These are phyloP conservation scores for Tylopilus plumbeoviolaceoides DNA, from an alignment of 768 basidiomycete genomes.

Conservation along the genomic window DNA sequence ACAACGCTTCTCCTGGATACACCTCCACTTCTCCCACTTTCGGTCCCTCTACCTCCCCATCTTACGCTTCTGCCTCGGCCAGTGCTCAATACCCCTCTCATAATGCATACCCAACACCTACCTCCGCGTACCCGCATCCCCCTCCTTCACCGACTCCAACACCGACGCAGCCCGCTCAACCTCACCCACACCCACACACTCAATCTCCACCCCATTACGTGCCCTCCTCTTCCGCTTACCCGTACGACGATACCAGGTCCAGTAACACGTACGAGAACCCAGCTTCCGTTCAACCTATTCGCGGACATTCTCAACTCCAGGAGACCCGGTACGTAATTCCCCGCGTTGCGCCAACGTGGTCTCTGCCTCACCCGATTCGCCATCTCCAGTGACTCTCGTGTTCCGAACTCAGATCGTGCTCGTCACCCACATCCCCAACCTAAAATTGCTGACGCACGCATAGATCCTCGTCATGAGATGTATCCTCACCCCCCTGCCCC, in stretches of 20 bases:
- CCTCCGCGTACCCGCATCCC: slow-evolving; percentile 26
- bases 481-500: slow-evolving; percentile 16
- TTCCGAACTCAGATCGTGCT: slow-evolving; percentile 19
- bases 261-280: slow-evolving; percentile 18
- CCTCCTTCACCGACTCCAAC: slow-evolving; percentile 30
- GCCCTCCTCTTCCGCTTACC: slow-evolving; percentile 15
- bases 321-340: slow-evolving; percentile 21
- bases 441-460: slow-evolving; percentile 18
- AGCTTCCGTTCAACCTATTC: slow-evolving; percentile 8
- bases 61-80: slow-evolving; percentile 14
- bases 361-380: slow-evolving; percentile 12
- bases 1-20: slow-evolving; percentile 20
- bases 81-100: slow-evolving; percentile 15
- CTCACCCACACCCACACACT: slow-evolving; percentile 12
- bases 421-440: slow-evolving; percentile 19
- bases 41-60: slow-evolving; percentile 17
- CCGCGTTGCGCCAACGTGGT: not conserved
- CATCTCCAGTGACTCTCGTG: slow-evolving; percentile 20
- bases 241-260: slow-evolving; percentile 21
- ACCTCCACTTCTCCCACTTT: slow-evolving; percentile 25
- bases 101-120: slow-evolving; percentile 21
- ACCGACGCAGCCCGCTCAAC: slow-evolving; percentile 24
- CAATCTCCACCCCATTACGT: slow-evolving; percentile 23
- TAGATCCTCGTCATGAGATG: slow-evolving; percentile 27
- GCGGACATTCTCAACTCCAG: slow-evolving; percentile 19